Conservation (phyloP, 768 basidiomycete genomes). For the Lentinula sp. region DNA sequence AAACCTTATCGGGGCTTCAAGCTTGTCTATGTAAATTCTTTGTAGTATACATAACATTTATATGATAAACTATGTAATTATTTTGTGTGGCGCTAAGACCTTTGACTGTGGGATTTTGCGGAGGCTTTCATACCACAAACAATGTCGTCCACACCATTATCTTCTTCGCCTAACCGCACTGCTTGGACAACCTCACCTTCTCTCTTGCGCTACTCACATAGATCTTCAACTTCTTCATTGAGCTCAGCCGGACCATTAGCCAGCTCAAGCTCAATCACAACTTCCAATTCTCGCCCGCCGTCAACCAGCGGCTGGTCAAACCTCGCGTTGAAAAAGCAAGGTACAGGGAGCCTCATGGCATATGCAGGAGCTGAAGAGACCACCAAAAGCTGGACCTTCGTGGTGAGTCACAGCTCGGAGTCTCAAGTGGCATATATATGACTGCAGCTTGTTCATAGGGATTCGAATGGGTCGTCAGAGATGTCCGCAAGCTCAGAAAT, state of each 20-base stretch:
- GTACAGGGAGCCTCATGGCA: conserved; percentile 18
- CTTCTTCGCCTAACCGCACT: conserved; percentile 40
- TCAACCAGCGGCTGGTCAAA: conserved; percentile 11
- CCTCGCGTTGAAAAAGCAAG: conserved; percentile 17
- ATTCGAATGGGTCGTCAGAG: conserved; percentile 66
- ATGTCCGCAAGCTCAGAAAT: conserved; percentile 50
- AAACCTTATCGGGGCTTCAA: neutral
- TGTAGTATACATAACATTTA: too few relatives aligned
- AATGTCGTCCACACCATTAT: conserved; percentile 15
- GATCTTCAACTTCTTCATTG: conserved; percentile 18
- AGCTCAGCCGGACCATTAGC: conserved; percentile 11
- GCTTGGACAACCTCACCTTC: conserved; percentile 45
- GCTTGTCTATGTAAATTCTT: neutral
- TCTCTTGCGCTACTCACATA: conserved; percentile 15
- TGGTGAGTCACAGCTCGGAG: conserved; percentile 29
- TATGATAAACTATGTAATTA: neutral
- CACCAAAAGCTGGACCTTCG: conserved; percentile 61
- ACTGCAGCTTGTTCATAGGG: conserved; percentile 34
- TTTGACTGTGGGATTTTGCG: neutral
- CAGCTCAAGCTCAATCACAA: neutral
- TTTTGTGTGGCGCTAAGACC: neutral
- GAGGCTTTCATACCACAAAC: neutral
- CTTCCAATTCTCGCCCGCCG: conserved; percentile 17
- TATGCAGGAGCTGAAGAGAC: conserved; percentile 28
- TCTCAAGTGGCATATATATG: conserved; percentile 1